Evolutionary conservation across 73 alveolate genomes (phyloP).

Genomic region (Blepharisma stoltei): DNA sequence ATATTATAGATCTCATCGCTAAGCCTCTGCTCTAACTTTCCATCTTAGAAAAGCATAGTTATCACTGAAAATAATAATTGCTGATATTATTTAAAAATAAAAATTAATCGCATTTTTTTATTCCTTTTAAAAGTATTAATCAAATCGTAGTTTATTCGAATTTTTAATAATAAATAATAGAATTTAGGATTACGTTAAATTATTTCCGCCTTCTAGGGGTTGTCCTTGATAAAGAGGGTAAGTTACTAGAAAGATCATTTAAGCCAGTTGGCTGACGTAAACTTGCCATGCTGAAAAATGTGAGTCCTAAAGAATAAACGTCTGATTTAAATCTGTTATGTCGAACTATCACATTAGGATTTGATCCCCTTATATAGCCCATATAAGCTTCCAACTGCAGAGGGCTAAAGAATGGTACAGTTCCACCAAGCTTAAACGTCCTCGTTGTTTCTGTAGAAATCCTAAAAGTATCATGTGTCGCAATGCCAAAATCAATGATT

Average conservation of each 20-base stretch:
- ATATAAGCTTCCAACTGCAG: background rate
- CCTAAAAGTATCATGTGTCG: background rate
- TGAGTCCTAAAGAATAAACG: conserved; percentile 12
- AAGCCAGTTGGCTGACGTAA: background rate
- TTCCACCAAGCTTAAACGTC: conserved; percentile 19
- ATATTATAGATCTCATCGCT: background rate
- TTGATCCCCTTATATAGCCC: background rate
- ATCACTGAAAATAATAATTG: no score
- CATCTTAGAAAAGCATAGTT: no score
- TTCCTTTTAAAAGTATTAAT: no score
- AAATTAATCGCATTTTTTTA: no score
- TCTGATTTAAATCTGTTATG: conserved; percentile 22
- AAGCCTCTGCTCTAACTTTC: background rate
- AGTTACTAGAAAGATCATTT: background rate
- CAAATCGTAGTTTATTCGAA: no score
- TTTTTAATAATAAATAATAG: no score
- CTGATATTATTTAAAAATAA: no score
- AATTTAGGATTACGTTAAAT: no score
- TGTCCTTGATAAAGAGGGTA: no score
- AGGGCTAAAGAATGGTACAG: conserved; percentile 16
- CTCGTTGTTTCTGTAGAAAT: background rate
- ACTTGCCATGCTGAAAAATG: background rate
- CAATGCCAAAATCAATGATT: conserved; percentile 21
- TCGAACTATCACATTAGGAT: background rate
- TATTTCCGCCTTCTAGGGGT: no score